Conservation (phyloP, 768 basidiomycete genomes). For the Tulasnella calospora region DNA sequence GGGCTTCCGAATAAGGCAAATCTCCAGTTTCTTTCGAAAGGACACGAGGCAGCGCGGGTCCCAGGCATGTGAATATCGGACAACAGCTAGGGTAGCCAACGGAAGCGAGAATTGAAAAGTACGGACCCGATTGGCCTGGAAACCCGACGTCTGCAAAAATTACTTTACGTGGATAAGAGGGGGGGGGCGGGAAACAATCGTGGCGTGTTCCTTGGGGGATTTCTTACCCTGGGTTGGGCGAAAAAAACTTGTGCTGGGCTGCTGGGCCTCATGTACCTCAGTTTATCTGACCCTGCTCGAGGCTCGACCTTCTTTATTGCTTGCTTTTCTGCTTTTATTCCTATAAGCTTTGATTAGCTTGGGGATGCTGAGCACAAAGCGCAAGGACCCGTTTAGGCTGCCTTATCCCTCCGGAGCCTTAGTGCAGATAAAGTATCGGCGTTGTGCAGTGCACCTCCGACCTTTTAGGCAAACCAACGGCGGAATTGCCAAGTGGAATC, state of each 20-base stretch:
- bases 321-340: background rate
- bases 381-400: background rate
- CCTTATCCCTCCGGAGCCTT: background rate
- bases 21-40: background rate
- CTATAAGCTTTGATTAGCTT: background rate
- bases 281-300: constrained; percentile 1
- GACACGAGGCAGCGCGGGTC: constrained; percentile 2
- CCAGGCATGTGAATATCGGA: background rate
- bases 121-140: background rate
- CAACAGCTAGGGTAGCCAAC: background rate
- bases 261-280: background rate
- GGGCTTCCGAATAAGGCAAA: background rate
- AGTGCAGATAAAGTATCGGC: background rate
- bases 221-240: background rate
- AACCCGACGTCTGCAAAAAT: background rate
- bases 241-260: no score
- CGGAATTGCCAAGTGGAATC: background rate
- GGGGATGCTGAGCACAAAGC: background rate
- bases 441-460: background rate
- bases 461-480: background rate
- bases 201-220: background rate
- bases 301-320: background rate
- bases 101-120: background rate
- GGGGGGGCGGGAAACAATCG: background rate
- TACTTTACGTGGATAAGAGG: background rate